Evolutionary conservation across 164 flowering plant genomes (phyloP).

Genomic region (Piper betle): DNA sequence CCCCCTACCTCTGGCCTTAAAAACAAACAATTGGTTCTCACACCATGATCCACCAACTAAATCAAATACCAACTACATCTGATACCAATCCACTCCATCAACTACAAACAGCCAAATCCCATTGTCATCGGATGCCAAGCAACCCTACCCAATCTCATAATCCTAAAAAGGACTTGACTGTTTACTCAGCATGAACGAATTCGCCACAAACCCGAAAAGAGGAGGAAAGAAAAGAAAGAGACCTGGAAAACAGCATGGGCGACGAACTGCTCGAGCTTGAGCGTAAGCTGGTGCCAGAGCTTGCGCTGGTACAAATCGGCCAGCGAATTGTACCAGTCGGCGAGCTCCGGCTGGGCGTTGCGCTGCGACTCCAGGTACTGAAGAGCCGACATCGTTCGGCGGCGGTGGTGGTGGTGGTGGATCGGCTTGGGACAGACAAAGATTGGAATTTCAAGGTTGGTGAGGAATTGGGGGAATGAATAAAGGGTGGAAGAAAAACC

Average conservation of each 20-base stretch:
- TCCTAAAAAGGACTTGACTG: background rate
- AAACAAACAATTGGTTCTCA: too few species aligned
- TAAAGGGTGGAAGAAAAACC: too few species aligned
- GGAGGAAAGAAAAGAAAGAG: background rate
- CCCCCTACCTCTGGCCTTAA: too few species aligned
- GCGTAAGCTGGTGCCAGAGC: constrained; percentile 97
- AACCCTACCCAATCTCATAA: background rate
- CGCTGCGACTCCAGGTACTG: constrained; percentile 69
- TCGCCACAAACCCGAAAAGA: background rate
- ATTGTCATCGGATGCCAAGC: background rate
- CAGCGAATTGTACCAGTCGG: constrained; percentile 73
- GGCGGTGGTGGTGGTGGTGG: too few species aligned
- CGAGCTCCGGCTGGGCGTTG: constrained; percentile 69
- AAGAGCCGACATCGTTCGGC: constrained; percentile 55
- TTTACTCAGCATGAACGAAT: background rate
- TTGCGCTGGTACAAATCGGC: constrained; percentile 90
- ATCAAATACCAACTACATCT: too few species aligned
- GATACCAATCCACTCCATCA: background rate
- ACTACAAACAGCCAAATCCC: background rate
- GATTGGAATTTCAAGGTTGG: background rate
- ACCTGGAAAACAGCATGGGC: constrained; percentile 78
- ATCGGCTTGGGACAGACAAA: background rate
- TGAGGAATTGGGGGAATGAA: too few species aligned
- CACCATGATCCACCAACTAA: too few species aligned
- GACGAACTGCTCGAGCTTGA: constrained; percentile 86